These are phyloP conservation scores for Euphrasia arctica DNA, from an alignment of 305 asterid species.

Conservation along the genomic window DNA sequence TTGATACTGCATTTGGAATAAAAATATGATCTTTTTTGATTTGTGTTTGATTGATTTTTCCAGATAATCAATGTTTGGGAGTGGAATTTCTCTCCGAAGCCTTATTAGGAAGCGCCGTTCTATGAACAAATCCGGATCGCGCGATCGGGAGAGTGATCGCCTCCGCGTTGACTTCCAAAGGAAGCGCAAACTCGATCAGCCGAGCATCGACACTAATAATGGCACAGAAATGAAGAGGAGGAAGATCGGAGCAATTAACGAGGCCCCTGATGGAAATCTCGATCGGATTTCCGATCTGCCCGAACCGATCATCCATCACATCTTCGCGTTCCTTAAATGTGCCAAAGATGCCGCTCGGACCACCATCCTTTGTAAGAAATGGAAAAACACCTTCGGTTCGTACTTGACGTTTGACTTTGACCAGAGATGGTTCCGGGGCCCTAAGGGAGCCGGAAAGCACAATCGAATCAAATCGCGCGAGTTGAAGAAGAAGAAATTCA, in stretches of 20 bases:
- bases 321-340: slow-evolving; percentile 31
- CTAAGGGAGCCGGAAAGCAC: slow-evolving; percentile 13
- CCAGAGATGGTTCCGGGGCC: slow-evolving; percentile 32
- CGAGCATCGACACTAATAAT: neutral
- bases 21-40: neutral
- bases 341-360: slow-evolving; percentile 41
- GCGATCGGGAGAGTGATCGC: slow-evolving; percentile 5
- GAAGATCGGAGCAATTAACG: slow-evolving; percentile 13
- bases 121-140: slow-evolving; percentile 18
- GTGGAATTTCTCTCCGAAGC: slow-evolving; percentile 9
- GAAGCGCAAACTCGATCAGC: slow-evolving; percentile 24
- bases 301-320: slow-evolving; percentile 44
- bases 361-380: slow-evolving; percentile 40
- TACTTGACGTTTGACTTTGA: slow-evolving; percentile 48
- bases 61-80: slow-evolving; percentile 24
- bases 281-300: slow-evolving; percentile 48
- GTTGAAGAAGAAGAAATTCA: slow-evolving; percentile 28
- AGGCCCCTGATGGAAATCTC: slow-evolving; percentile 16
- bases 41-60: slow-evolving; percentile 5
- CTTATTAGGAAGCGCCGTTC: slow-evolving; percentile 6
- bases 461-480: slow-evolving; percentile 23
- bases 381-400: slow-evolving; percentile 37
- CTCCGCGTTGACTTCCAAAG: slow-evolving; percentile 1
- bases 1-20: slow-evolving; percentile 3
- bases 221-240: slow-evolving; percentile 24